Conservation (phyloP, 305 asterid species). For the Fraxinus ornus region DNA sequence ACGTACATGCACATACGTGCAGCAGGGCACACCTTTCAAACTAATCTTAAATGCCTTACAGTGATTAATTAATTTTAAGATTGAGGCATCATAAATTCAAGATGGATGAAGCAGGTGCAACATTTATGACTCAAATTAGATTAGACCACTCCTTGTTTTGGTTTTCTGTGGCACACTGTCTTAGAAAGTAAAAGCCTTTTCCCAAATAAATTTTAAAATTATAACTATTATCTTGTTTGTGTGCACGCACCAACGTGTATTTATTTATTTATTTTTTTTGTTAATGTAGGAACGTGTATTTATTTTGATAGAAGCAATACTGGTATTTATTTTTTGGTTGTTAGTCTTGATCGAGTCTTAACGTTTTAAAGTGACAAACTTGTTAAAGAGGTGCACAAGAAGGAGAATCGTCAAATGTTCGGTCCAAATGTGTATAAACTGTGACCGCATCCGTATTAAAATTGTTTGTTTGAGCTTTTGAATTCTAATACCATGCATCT, state of each 20-base stretch:
- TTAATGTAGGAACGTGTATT: no score
- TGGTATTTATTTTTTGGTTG: neutral
- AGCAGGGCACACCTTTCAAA: constrained; percentile 34
- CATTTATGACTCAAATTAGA: neutral
- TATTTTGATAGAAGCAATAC: no score
- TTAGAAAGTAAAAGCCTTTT: constrained; percentile 7
- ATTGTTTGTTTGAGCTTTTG: neutral
- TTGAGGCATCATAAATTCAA: constrained; percentile 23
- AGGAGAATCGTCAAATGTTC: no score
- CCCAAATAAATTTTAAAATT: neutral
- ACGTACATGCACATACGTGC: neutral
- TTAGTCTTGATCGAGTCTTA: neutral
- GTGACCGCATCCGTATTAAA: no score
- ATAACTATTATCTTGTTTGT: neutral
- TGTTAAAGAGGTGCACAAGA: neutral
- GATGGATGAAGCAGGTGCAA: constrained; percentile 1
- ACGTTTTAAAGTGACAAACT: neutral
- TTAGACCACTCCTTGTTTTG: neutral
- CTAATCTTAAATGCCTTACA: constrained; percentile 12
- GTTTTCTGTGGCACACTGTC: constrained; percentile 15
- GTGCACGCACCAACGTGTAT: no score
- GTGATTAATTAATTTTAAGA: constrained; percentile 1
- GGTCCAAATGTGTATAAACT: no score
- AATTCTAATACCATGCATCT: neutral
- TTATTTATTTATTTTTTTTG: no score